Conservation (phyloP, 2,329 filamentous ascomycete genomes). For the Colletotrichum ledebouriae region DNA sequence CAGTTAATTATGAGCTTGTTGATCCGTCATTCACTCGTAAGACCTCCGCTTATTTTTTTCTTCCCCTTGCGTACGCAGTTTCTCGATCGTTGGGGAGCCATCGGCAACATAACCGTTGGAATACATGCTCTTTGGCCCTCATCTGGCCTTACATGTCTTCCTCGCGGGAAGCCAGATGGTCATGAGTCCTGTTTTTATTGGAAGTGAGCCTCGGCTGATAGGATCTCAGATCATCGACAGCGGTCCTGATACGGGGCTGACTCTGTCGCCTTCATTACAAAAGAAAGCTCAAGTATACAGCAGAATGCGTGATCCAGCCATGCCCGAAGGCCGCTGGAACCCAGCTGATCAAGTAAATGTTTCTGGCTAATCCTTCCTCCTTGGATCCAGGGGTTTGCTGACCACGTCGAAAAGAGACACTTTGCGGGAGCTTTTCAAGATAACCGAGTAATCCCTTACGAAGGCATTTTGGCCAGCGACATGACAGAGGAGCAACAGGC, state of each 20-base stretch:
- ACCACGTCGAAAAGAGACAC: background rate
- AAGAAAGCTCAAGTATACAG: constrained; percentile 9
- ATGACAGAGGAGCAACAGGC: background rate
- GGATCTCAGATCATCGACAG: background rate
- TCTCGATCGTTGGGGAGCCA: too few species aligned
- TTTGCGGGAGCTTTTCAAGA: constrained; percentile 10
- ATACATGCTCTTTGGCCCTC: too few species aligned
- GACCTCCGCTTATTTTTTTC: too few species aligned
- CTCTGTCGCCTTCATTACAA: background rate
- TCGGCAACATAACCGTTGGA: too few species aligned
- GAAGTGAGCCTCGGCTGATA: background rate
- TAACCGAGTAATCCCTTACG: background rate
- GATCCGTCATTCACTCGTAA: too few species aligned
- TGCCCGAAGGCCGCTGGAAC: background rate
- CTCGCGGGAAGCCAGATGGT: too few species aligned
- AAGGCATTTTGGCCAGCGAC: background rate
- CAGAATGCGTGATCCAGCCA: constrained; percentile 1
- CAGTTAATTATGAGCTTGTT: constrained; percentile 1
- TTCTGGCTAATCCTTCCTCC: too few species aligned
- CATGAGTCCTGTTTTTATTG: too few species aligned
- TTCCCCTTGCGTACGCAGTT: too few species aligned
- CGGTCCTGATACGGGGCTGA: constrained; percentile 1
- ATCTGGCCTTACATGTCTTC: too few species aligned
- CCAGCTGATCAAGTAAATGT: background rate
- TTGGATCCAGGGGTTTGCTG: background rate